phyloP scores from a whole-genome alignment of 1,284 basidiomycete species.

The Moesziomyces parantarcticus region DNA sequence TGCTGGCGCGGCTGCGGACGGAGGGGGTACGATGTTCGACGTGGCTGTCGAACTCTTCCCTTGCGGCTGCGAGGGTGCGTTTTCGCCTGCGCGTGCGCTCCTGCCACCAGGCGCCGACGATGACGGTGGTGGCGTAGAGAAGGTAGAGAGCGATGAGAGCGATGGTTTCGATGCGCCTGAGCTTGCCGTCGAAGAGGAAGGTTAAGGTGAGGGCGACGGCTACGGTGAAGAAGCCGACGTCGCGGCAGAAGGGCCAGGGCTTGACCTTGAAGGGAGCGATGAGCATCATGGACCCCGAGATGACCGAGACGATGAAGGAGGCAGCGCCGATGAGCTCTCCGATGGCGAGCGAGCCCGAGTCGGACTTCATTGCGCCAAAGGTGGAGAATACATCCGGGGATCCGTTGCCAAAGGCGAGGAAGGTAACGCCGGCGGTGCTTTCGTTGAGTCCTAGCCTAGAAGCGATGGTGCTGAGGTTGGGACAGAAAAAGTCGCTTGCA shows the following conservation, averaged over 20 bases:
- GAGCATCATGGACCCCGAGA: slow-evolving; percentile 93
- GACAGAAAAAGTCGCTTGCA: slow-evolving; percentile 66
- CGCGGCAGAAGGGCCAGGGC: slow-evolving; percentile 83
- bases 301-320: slow-evolving; percentile 92
- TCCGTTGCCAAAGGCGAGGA: slow-evolving; percentile 70
- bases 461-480: slow-evolving; percentile 64
- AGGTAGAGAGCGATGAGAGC: slow-evolving; percentile 81
- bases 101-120: slow-evolving; percentile 80
- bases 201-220: slow-evolving; percentile 80
- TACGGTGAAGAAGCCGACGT: slow-evolving; percentile 89
- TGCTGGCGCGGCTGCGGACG: slow-evolving; percentile 23
- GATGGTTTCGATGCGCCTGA: slow-evolving; percentile 80
- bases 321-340: slow-evolving; percentile 96
- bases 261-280: slow-evolving; percentile 90
- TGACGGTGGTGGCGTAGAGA: slow-evolving; percentile 81
- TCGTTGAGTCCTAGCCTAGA: slow-evolving; percentile 60
- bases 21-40: slow-evolving; percentile 30
- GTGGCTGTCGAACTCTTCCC: slow-evolving; percentile 48
- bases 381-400: slow-evolving; percentile 78
- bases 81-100: slow-evolving; percentile 46
- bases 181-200: slow-evolving; percentile 82
- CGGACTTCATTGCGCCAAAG: slow-evolving; percentile 87
- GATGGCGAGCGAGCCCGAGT: slow-evolving; percentile 88
- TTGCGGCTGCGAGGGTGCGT: slow-evolving; percentile 40
- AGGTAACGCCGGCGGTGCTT: slow-evolving; percentile 65